A percentile compares a stretch with the other conserved stretches of the same genome.
Evolutionary conservation across 75 land plant species (phyloP).

Genomic region (Azolla pinnata): DNA sequence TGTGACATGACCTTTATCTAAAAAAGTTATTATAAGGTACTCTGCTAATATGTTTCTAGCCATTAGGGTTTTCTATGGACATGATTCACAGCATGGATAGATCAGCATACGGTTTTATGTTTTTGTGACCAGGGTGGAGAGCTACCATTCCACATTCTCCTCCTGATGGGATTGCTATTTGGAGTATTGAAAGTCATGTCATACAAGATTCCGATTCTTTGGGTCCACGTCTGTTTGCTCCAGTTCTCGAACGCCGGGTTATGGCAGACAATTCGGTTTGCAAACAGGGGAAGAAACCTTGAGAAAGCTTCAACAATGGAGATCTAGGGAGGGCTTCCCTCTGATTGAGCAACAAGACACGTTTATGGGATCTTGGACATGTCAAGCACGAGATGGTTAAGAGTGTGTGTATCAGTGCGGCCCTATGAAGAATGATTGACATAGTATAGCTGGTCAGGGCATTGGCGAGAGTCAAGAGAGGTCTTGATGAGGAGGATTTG

Average conservation of each 20-base stretch:
- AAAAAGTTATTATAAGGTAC: too few species aligned
- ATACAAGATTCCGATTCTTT: constrained; percentile 13
- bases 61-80: neutral
- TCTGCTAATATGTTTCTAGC: neutral
- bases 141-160: constrained; percentile 16
- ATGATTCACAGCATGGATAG: neutral
- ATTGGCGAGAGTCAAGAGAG: too few species aligned
- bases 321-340: too few species aligned
- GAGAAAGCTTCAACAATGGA: constrained; percentile 4
- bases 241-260: constrained; percentile 34
- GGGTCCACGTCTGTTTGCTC: constrained; percentile 21
- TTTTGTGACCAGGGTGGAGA: constrained; percentile 2
- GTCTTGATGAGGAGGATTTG: too few species aligned
- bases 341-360: too few species aligned
- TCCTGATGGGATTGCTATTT: constrained; percentile 16
- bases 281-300: constrained; percentile 16
- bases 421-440: too few species aligned
- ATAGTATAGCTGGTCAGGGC: too few species aligned
- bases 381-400: too few species aligned
- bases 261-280: constrained; percentile 14
- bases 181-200: constrained; percentile 9
- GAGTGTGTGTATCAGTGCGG: too few species aligned
- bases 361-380: too few species aligned
- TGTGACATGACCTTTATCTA: too few species aligned
- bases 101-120: too few species aligned